Base-by-base conservation (phyloP, 108 stramenopile species). In the Mediolabrus comicus region DNA sequence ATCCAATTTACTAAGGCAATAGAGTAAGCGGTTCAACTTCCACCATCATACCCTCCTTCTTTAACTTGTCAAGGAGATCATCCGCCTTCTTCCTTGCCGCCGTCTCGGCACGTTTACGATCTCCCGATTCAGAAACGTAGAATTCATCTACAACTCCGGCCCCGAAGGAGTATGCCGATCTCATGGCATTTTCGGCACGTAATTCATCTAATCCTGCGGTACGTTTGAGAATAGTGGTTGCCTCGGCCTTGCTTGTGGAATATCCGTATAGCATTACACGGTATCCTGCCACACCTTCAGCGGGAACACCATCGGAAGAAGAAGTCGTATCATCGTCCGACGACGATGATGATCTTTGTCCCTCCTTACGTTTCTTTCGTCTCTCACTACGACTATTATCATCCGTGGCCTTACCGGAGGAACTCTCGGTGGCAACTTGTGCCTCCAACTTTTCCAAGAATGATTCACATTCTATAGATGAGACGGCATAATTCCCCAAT, bases 401-500 rank as follows among this genome's bases (percentile, higher is more conserved):
- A 33, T 34, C 33, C 16, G 32, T 64, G 6, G 41, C 16, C 30
- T 52, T 62, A 24, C 32, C 28, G 7, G 59, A 46, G 5, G 39
- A 10, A 38, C 54, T 36, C 26, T 33, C 22, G 4, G 55, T 32
- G 4, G 32, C 33, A 39, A 61, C 51, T 54, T 67, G 53, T 32
- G 59, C 66, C 60, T 82, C 66, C 31, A 74, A 32, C 34, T 64
- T 71, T 71, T 73, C 67, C 53, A 83, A 71, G 52, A 83, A 83
- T 26, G 38, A 61, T 53, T 71, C 63, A 57, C 79, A 63, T 69
- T 84, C 83, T 17, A 70, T 27, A 2, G 80, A 62, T 36, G 76
- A 78, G 3, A 84, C 83, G 43, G 83, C 83, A 61, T 84, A 84
- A 38, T 84, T 80, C 10, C 79, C 79, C 62, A 84, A 61, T 22